Percentiles rank a stretch among this genome's conserved stretches.
Conservation (phyloP, 2,329 filamentous ascomycete species). For the Penicillium sp. region DNA sequence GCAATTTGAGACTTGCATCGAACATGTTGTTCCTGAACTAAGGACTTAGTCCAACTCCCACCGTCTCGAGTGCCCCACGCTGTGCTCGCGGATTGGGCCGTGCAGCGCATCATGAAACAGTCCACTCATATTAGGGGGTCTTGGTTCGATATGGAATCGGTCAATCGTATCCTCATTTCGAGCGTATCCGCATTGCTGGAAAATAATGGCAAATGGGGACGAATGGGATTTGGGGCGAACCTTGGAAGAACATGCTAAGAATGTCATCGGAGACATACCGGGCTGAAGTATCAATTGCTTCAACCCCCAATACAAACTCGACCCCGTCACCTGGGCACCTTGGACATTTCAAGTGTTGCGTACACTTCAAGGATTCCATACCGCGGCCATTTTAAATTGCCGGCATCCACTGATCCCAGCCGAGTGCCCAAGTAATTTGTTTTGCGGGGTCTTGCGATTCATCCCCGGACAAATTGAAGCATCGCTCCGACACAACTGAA, state of each 20-base stretch:
- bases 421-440: not conserved
- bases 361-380: not conserved
- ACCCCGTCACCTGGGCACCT: too few species aligned
- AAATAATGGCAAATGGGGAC: not conserved
- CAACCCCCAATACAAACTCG: not conserved
- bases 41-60: conserved; percentile 1
- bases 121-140: not conserved
- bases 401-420: not conserved
- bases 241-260: not conserved
- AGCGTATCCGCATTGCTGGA: not conserved
- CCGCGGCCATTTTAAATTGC: not conserved
- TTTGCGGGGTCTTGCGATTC: not conserved
- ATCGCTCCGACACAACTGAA: not conserved
- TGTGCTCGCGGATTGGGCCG: conserved; percentile 15
- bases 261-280: not conserved
- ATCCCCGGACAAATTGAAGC: not conserved
- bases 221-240: not conserved
- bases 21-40: conserved; percentile 11
- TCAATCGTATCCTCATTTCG: not conserved
- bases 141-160: conserved; percentile 1
- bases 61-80: conserved; percentile 18
- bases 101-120: conserved; percentile 22
- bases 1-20: conserved; percentile 8
- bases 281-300: not conserved
- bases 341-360: not conserved